Percentiles rank a stretch among this genome's conserved stretches.
These are phyloP conservation scores for Trichophyton schoenleinii DNA, from an alignment of 2,329 filamentous ascomycete species.

Conservation along the genomic window DNA sequence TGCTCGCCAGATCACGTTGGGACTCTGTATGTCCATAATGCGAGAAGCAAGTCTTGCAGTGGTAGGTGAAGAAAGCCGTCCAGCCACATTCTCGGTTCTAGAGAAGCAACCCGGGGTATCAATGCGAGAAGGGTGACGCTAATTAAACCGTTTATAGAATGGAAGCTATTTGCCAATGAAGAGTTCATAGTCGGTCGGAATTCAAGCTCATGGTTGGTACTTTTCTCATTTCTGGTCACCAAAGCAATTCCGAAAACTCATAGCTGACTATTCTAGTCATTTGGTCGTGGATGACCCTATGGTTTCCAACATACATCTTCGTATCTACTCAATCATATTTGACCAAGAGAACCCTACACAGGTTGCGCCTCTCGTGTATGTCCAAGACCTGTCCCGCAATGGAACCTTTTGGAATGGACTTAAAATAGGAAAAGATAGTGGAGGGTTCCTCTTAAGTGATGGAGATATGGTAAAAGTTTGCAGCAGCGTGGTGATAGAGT, in stretches of 20 bases:
- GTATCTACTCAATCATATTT: slow-evolving; percentile 33
- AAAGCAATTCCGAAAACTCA: neutral
- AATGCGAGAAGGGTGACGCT: neutral
- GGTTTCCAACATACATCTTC: slow-evolving; percentile 32
- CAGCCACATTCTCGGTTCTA: neutral
- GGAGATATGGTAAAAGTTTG: slow-evolving; percentile 21
- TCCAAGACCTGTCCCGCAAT: slow-evolving; percentile 32
- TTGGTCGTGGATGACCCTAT: slow-evolving; percentile 23
- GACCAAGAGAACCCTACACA: slow-evolving; percentile 26
- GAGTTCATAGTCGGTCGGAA: slow-evolving; percentile 13
- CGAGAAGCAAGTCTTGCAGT: neutral
- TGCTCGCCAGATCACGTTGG: slow-evolving; percentile 9
- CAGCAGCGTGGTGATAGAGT: slow-evolving; percentile 6
- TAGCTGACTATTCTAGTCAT: slow-evolving; percentile 9
- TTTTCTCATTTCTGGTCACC: neutral
- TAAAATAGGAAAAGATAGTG: slow-evolving; percentile 8
- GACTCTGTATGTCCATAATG: slow-evolving; percentile 8
- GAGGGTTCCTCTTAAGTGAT: slow-evolving; percentile 12
- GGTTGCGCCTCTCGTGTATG: slow-evolving; percentile 33
- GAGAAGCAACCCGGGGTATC: neutral
- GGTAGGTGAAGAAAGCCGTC: neutral
- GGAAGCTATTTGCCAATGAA: slow-evolving; percentile 10
- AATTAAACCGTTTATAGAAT: slow-evolving; percentile 1
- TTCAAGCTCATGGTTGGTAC: slow-evolving; percentile 11
- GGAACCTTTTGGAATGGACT: slow-evolving; percentile 28